Percentiles rank a stretch among this genome's conserved stretches.
Evolutionary conservation across 2,329 filamentous ascomycete genomes (phyloP).

Genomic region (Drechslera avenae): DNA sequence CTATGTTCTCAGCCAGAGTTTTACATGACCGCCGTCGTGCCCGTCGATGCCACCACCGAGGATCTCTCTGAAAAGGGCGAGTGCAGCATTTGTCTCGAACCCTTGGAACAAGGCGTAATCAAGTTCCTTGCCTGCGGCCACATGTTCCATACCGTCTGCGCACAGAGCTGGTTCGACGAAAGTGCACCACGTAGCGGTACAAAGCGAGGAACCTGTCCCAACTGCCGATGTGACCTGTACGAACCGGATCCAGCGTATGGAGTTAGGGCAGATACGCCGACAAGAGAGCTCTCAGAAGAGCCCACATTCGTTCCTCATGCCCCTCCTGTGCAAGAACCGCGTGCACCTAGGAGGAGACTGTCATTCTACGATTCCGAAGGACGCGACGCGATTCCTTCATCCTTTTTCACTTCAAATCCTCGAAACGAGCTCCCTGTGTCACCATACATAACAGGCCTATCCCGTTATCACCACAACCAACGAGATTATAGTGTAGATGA

Average conservation of each 20-base stretch:
- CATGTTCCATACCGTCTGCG: constrained; percentile 7
- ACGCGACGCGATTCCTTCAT: no score
- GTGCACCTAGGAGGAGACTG: no score
- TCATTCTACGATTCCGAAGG: no score
- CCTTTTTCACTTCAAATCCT: no score
- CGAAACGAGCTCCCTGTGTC: no score
- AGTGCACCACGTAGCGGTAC: neutral
- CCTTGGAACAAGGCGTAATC: neutral
- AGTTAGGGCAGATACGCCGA: no score
- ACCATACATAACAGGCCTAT: no score
- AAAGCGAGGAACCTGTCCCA: constrained; percentile 7
- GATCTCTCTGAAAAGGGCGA: neutral
- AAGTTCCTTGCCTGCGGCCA: constrained; percentile 6
- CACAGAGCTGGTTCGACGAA: constrained; percentile 5
- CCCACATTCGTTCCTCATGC: no score
- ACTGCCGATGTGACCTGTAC: constrained; percentile 8
- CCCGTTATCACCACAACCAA: no score
- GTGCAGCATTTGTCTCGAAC: constrained; percentile 6
- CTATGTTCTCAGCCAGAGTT: constrained; percentile 15
- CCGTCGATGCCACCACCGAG: neutral
- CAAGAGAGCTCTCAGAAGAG: no score
- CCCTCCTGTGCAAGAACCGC: no score
- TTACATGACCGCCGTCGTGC: constrained; percentile 7
- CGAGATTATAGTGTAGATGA: no score
- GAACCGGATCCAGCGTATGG: neutral